Evolutionary conservation across 192 early-diverging fungal genomes (phyloP).

Genomic region (Coemansia sp.): DNA sequence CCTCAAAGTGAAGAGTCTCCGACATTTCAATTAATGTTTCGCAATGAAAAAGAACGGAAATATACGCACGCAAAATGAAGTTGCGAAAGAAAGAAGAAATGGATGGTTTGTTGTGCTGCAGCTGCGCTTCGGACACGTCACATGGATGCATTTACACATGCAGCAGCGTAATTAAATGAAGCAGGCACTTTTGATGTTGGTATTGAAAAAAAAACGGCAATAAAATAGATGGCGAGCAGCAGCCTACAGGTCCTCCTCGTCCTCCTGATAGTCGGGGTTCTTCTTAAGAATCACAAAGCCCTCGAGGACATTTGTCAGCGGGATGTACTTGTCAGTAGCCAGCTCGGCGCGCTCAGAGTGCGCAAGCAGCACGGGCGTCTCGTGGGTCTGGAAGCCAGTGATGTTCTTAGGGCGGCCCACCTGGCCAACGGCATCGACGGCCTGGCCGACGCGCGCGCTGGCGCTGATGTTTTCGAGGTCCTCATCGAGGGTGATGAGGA

Average conservation of each 20-base stretch:
- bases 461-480: conserved; percentile 76
- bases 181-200: neutral
- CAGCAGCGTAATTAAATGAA: neutral
- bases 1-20: conserved; percentile 75
- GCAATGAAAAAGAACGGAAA: neutral
- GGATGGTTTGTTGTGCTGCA: neutral
- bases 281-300: conserved; percentile 95
- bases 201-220: neutral
- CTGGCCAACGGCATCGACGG: conserved; percentile 99
- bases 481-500: conserved; percentile 96
- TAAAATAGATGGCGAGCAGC: neutral
- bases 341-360: conserved; percentile 97
- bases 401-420: conserved; percentile 98
- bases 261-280: conserved; percentile 85
- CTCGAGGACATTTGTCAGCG: conserved; percentile 83
- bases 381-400: conserved; percentile 98
- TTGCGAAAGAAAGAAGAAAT: neutral
- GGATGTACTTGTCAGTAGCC: conserved; percentile 95
- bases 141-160: neutral
- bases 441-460: conserved; percentile 96
- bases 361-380: conserved; percentile 93
- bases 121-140: neutral
- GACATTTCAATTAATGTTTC: conserved; percentile 17
- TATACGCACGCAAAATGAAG: neutral
- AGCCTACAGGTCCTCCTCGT: conserved; percentile 37